phyloP scores from a whole-genome alignment of 306 rosid genomes.

The Prunus mongolica region DNA sequence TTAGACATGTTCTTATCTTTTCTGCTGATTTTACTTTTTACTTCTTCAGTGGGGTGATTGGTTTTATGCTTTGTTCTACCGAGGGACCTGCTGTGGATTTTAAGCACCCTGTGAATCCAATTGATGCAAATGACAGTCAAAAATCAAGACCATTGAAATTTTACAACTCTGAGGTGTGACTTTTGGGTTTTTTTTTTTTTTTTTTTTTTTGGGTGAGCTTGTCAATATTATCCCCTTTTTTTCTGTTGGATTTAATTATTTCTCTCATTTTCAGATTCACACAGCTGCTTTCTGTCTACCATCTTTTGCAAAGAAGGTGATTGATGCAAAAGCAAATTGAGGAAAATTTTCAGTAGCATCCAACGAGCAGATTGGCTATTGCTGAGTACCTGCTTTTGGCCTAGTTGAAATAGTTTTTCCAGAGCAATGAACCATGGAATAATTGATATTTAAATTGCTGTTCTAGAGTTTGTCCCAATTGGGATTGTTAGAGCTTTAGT shows the following conservation, averaged over 20 bases:
- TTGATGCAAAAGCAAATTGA: slow-evolving; percentile 54
- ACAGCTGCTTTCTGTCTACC: slow-evolving; percentile 96
- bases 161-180: slow-evolving; percentile 85
- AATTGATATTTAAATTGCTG: slow-evolving; percentile 39
- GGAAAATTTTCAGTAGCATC: slow-evolving; percentile 18
- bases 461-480: slow-evolving; percentile 31
- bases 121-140: slow-evolving; percentile 42
- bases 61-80: slow-evolving; percentile 99
- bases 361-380: slow-evolving; percentile 10
- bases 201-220: background rate
- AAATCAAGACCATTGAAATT: slow-evolving; percentile 65
- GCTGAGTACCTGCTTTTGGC: slow-evolving; percentile 22
- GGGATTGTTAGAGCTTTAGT: slow-evolving; percentile 37
- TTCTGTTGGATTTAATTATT: background rate
- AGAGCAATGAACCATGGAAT: slow-evolving; percentile 40
- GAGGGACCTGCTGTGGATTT: slow-evolving; percentile 91
- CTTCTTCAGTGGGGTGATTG: slow-evolving; percentile 88
- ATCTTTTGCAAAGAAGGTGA: slow-evolving; percentile 85
- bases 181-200: background rate
- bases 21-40: slow-evolving; percentile 2
- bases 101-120: slow-evolving; percentile 84
- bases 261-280: slow-evolving; percentile 58
- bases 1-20: background rate
- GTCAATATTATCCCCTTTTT: background rate
- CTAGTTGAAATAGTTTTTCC: slow-evolving; percentile 21